These are phyloP conservation scores for Dryas integrifolia DNA, from an alignment of 331 rosid species.

Conservation along the genomic window DNA sequence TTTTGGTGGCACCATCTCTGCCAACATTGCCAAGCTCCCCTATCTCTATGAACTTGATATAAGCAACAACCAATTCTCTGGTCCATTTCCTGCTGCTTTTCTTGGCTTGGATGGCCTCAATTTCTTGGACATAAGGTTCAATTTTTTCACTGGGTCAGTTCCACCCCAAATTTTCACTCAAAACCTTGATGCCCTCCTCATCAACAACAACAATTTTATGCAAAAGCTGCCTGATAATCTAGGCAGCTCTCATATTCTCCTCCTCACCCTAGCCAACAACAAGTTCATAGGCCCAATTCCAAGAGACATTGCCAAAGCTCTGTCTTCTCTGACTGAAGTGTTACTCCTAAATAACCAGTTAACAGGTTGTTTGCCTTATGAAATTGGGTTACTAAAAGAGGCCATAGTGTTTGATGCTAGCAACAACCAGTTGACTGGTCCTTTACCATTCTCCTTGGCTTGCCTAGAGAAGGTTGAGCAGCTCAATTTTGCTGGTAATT, in stretches of 20 bases:
- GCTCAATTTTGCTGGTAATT: constrained; percentile 58
- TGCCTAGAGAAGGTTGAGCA: constrained; percentile 62
- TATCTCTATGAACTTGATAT: constrained; percentile 81
- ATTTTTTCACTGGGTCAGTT: constrained; percentile 69
- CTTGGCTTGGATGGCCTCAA: constrained; percentile 47
- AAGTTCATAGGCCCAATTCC: constrained; percentile 82
- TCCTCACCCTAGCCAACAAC: constrained; percentile 78
- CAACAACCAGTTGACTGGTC: constrained; percentile 70
- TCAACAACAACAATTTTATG: constrained; percentile 77
- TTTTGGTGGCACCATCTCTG: constrained; percentile 59
- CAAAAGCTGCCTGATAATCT: constrained; percentile 55
- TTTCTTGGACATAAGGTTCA: constrained; percentile 80
- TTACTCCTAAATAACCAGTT: constrained; percentile 58
- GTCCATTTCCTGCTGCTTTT: constrained; percentile 70
- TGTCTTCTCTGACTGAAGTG: constrained; percentile 58
- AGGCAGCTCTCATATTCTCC: constrained; percentile 54
- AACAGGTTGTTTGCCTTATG: constrained; percentile 80
- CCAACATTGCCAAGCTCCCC: constrained; percentile 50
- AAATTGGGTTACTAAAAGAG: constrained; percentile 57
- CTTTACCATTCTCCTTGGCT: constrained; percentile 68
- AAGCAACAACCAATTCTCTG: constrained; percentile 75
- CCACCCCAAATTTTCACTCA: constrained; percentile 68
- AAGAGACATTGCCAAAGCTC: constrained; percentile 47
- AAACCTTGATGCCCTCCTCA: constrained; percentile 63
- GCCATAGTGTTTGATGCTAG: constrained; percentile 67